These are phyloP conservation scores for Hylodesmum podocarpum DNA, from an alignment of 306 rosid species.

Conservation along the genomic window DNA sequence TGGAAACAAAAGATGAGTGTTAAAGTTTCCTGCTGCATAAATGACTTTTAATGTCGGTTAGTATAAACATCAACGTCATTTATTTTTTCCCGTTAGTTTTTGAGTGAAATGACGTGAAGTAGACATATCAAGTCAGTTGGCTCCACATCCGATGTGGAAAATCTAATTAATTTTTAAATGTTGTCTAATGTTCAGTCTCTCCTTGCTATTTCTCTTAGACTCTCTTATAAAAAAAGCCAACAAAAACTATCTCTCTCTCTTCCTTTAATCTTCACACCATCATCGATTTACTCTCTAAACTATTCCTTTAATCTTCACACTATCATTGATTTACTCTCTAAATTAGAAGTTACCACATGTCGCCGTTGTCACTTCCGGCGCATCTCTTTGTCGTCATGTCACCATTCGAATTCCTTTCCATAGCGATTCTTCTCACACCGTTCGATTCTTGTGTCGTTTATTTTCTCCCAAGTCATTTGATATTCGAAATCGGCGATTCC, in stretches of 20 bases:
- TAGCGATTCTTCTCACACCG: slow-evolving; percentile 6
- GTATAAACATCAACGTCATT: too few species aligned
- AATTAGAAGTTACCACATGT: slow-evolving; percentile 45
- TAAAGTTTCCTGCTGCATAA: too few species aligned
- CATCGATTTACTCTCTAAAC: slow-evolving; percentile 52
- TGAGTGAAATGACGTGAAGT: too few species aligned
- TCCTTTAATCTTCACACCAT: slow-evolving; percentile 36
- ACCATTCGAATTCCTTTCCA: slow-evolving; percentile 16
- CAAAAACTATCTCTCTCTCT: slow-evolving; percentile 39
- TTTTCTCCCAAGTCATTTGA: background rate
- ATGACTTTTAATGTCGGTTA: too few species aligned
- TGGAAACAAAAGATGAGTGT: too few species aligned
- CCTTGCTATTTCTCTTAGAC: too few species aligned
- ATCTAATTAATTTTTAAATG: too few species aligned
- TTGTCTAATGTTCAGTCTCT: too few species aligned
- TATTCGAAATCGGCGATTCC: slow-evolving; percentile 46
- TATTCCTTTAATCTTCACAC: slow-evolving; percentile 38
- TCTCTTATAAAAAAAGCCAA: slow-evolving; percentile 18
- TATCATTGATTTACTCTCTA: slow-evolving; percentile 49
- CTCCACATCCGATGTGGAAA: too few species aligned
- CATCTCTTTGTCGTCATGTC: slow-evolving; percentile 28
- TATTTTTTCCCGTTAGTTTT: too few species aligned
- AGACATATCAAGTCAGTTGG: too few species aligned
- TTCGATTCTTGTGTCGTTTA: slow-evolving; percentile 20
- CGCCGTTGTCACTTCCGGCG: slow-evolving; percentile 35